Evolutionary conservation across 257 asterid species (phyloP).

Genomic region (Misopates orontium): DNA sequence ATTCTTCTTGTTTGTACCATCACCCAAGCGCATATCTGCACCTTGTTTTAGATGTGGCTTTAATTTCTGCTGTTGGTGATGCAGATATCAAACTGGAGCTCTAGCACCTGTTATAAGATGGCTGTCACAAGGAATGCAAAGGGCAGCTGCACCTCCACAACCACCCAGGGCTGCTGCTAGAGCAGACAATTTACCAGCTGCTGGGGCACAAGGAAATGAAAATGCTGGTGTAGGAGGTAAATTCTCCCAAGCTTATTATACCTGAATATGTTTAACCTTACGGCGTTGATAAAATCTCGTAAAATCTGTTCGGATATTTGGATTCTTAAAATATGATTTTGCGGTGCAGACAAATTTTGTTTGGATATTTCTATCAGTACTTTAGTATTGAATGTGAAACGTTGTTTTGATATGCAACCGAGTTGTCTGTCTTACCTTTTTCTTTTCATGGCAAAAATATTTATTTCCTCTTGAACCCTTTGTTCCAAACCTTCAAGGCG

Average conservation of each 20-base stretch:
- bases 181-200: conserved; percentile 61
- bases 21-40: neutral
- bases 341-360: neutral
- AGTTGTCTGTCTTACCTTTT: neutral
- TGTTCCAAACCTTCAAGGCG: neutral
- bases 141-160: conserved; percentile 85
- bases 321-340: conserved; percentile 7
- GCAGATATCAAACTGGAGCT: conserved; percentile 96
- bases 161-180: conserved; percentile 68
- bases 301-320: conserved; percentile 18
- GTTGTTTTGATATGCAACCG: neutral
- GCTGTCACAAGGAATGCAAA: conserved; percentile 97
- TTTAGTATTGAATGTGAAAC: neutral
- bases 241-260: conserved; percentile 12
- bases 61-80: conserved; percentile 29
- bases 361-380: neutral
- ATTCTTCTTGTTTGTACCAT: neutral
- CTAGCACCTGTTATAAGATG: conserved; percentile 86
- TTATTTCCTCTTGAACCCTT: neutral
- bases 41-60: neutral
- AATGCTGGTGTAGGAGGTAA: conserved; percentile 66
- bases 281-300: neutral
- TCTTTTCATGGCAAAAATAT: neutral
- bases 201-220: conserved; percentile 63
- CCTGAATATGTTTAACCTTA: neutral